Evolutionary conservation across 2,329 filamentous ascomycete genomes (phyloP), one percentile per base, ranked within the genome.

Genomic region (Akanthomyces dipterigenus): DNA sequence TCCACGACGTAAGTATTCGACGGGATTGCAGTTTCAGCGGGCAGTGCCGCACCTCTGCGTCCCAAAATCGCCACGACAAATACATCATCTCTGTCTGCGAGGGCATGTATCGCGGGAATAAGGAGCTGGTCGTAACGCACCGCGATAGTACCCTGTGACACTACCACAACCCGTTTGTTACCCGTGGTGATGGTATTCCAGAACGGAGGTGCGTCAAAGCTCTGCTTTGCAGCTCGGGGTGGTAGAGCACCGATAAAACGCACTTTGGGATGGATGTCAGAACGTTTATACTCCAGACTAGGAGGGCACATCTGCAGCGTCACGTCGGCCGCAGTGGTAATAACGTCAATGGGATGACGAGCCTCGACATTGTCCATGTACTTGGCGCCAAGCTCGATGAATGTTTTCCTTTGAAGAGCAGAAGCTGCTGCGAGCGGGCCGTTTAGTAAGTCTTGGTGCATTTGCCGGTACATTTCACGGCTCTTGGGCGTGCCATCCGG

Each of bases 91-190:
- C 76, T 70, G 49, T 70, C 66, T 5, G 72, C 73, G 7, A 83
- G 71, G 0, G 71, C 80, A 8, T 69, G 55, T 24, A 83, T 69
- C 0, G 79, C 74, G 1, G 81, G 80, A 2, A 78, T 63, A 16
- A 82, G 65, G 3, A 83, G 72, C 31, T 80, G 70, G 8, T 65
- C 65, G 61, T 75, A 75, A 22, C 77, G 67, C 22, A 66, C 64
- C 9, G 71, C 73, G 3, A 79, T 65, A 3, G 80, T 83, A 5
- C 80, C 80, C 64, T 82, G 80, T 1, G 75, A 73, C 6, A 82
- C 78, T 22, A 75, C 71, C 5, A 83, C 68, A 26, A 83, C 64
- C 55, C 73, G 75, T 60, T 75, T 77, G 22, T 72, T 64, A 0
- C 65, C 67, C 51, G 49, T 64, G 24, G 64, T 67, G 11, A 71